Base-by-base conservation (phyloP, 2,329 filamentous ascomycete species). In the Acephala macrosclerotiorum region DNA sequence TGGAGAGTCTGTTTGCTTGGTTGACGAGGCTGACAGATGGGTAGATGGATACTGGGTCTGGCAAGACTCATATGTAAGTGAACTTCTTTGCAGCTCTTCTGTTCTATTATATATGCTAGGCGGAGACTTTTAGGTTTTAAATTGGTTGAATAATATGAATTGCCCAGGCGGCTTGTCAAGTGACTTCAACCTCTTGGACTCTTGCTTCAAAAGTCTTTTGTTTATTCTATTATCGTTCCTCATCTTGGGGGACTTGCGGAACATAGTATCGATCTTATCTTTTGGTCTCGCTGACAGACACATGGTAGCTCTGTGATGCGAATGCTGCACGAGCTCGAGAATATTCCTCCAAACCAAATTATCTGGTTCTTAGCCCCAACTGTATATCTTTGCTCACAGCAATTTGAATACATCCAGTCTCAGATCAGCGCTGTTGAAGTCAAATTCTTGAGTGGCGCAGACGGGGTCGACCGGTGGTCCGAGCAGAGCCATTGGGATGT, bases 41-140 rank as follows among this genome's bases (percentile, higher is more conserved):
- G n/a, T 38, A 91, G 90, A 94, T 94, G 91, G 91, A 92, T 68
- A 94, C 91, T 0, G 91, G 91, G 1, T 92, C 87, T 69, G 91
- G 91, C 1, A 94, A 94, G 76, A 94, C 91, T 2, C 88, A 91
- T 70, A 86, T 94, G 90, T 92, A 84, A 78, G 84, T 78, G 49
- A 20, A 47, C 26, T 1, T 36, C 8, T 8, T 38, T 58, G 6
- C 16, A 55, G 8, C 7, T 47, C 16, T 49, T 25, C 7, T 36
- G 16, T 57, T 26, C 8, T 26, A 16, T 14, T 26, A 33, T 29
- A 25, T 26, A 29, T 3, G 26, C n/a, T n/a, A n/a, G n/a, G n/a
- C n/a, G n/a, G n/a, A n/a, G n/a, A n/a, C n/a, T n/a, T n/a, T n/a
- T n/a, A n/a, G n/a, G n/a, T 33, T 33, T 33, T 33, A 9, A 33